Conservation (phyloP, 73 alveolate species). For the Paramecium primaurelia region DNA sequence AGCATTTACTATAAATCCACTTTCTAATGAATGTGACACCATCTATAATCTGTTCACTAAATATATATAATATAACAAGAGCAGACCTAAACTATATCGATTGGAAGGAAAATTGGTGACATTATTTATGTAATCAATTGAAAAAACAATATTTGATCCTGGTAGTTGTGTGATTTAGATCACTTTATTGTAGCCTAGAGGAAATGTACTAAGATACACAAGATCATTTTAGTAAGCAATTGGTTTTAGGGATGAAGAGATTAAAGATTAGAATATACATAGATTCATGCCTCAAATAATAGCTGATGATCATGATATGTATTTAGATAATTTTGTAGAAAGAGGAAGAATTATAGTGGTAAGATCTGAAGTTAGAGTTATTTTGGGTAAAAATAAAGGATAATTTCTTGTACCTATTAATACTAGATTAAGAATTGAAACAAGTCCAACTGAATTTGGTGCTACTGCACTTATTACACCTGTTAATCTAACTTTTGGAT, state of each 20-base stretch:
- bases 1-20: neutral
- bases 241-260: constrained; percentile 25
- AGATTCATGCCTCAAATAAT: constrained; percentile 19
- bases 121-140: neutral
- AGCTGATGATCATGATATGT: constrained; percentile 29
- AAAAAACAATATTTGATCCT: constrained; percentile 3
- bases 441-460: constrained; percentile 18
- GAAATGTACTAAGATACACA: constrained; percentile 1
- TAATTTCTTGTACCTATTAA: neutral
- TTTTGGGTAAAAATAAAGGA: neutral
- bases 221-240: neutral
- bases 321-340: constrained; percentile 33
- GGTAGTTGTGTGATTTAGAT: constrained; percentile 21
- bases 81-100: neutral
- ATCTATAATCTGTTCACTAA: constrained; percentile 1
- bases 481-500: neutral
- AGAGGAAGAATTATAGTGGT: constrained; percentile 40
- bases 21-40: constrained; percentile 7
- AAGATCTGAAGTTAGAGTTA: neutral
- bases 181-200: constrained; percentile 32
- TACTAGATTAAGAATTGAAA: neutral
- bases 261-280: neutral
- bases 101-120: neutral
- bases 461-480: neutral
- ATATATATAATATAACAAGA: neutral